Evolutionary conservation across 75 land plant genomes (phyloP), one percentile per base, ranked within the genome.

Genomic region (Sequoiadendron giganteum): DNA sequence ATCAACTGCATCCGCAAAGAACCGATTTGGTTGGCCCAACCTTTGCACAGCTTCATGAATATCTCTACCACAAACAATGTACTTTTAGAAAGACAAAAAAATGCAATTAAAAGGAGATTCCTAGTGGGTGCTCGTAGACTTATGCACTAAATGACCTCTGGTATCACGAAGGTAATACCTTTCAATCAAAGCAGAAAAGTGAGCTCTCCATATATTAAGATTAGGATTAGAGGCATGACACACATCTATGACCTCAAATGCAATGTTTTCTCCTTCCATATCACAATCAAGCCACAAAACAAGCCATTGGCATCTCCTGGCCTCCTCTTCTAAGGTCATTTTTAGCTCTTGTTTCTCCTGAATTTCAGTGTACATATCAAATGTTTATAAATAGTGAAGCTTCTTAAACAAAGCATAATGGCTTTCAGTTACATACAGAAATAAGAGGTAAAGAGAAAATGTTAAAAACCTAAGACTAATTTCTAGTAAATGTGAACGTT

Each of bases 281-380:
- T 97, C 98, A 88, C 98, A 97, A 90, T 97, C 98, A 72, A 97
- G 96, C 98, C 98, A 97, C 65, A 97, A 85, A 47, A 97, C 92
- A 48, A 97, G 94, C 97, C 97, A 94, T 85, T 94, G 95, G 77
- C 96, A 94, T 42, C 87, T 86, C 88, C 96, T 93, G 40, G 98
- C 93, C 90, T 97, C 97, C 85, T 97, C 96, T 88, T 96, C 96
- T 87, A 96, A 87, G 40, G 97, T 96, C 89, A 85, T 92, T 84
- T 92, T 91, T 28, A 97, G 91, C 68, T 93, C 96, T 87, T 88
- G 78, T 87, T 97, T 97, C 73, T 97, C 99, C 96, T 96, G 88
- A 47, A 91, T 49, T 45, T 47, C n/a, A 88, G 36, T 76, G 25
- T 42, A 25, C 36, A 72, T 70, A 72, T 28, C 86, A 86, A 38